These are phyloP conservation scores for Fusarium albosuccineum DNA, from an alignment of 2,329 filamentous ascomycete species.

Conservation along the genomic window DNA sequence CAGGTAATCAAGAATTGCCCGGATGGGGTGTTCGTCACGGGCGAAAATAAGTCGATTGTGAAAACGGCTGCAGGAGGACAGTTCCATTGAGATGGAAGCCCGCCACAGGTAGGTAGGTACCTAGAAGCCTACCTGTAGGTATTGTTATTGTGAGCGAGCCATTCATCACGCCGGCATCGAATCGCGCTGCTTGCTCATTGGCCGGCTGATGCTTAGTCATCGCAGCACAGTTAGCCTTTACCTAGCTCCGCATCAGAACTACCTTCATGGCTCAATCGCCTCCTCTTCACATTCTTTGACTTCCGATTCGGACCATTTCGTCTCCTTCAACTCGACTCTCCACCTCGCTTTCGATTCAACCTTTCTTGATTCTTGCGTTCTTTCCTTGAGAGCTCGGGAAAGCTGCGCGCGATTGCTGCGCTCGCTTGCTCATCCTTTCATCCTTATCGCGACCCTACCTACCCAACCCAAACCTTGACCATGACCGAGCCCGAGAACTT, in stretches of 20 bases:
- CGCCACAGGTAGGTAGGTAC: not conserved
- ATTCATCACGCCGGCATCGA: conserved; percentile 4
- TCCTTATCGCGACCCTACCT: conserved; percentile 20
- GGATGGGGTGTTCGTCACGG: too few relatives aligned
- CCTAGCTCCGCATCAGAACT: conserved; percentile 33
- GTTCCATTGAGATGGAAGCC: not conserved
- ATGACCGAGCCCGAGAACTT: conserved; percentile 88
- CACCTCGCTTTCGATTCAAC: not conserved
- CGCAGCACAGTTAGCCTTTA: conserved; percentile 18
- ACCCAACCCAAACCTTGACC: conserved; percentile 33
- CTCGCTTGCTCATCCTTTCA: conserved; percentile 1
- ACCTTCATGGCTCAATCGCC: conserved; percentile 35
- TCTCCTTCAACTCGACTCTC: conserved; percentile 5
- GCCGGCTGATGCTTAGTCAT: conserved; percentile 36
- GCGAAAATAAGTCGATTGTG: too few relatives aligned
- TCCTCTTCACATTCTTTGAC: conserved; percentile 23
- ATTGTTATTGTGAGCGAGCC: not conserved
- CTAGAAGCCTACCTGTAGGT: not conserved
- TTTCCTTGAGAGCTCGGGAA: conserved; percentile 5
- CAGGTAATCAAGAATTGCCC: too few relatives aligned
- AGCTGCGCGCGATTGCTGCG: conserved; percentile 16
- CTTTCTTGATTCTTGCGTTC: not conserved
- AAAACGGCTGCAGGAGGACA: not conserved
- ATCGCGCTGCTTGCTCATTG: conserved; percentile 36
- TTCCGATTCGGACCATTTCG: conserved; percentile 16